These are phyloP conservation scores for Crithidia sp. DNA, from an alignment of 208 protist species.

Conservation along the genomic window DNA sequence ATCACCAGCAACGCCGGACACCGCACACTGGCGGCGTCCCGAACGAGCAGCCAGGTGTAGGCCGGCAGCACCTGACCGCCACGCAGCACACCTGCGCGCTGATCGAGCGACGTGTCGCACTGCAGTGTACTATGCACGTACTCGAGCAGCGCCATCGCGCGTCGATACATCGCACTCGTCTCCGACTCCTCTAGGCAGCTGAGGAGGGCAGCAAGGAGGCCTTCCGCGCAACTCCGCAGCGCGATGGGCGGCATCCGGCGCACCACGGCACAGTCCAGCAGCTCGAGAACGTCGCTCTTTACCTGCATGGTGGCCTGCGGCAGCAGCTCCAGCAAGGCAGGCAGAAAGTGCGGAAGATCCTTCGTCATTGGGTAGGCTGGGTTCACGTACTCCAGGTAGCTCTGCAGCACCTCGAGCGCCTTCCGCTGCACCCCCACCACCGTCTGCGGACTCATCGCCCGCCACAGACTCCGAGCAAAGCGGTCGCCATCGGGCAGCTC, in stretches of 20 bases:
- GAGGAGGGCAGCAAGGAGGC: slow-evolving; percentile 49
- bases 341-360: slow-evolving; percentile 21
- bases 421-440: slow-evolving; percentile 77
- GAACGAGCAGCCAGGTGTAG: slow-evolving; percentile 32
- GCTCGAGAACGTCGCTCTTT: slow-evolving; percentile 21
- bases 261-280: slow-evolving; percentile 27
- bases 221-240: slow-evolving; percentile 37
- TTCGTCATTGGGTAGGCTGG: slow-evolving; percentile 33
- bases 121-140: slow-evolving; percentile 26
- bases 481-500: slow-evolving; percentile 43
- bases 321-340: slow-evolving; percentile 29
- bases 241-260: slow-evolving; percentile 25
- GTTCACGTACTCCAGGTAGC: slow-evolving; percentile 28
- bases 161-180: slow-evolving; percentile 55
- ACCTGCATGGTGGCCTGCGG: slow-evolving; percentile 40
- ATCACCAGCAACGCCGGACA: slow-evolving; percentile 32
- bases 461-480: slow-evolving; percentile 47
- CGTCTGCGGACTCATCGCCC: slow-evolving; percentile 48
- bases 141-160: slow-evolving; percentile 44
- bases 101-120: not conserved
- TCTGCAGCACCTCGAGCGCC: slow-evolving; percentile 60
- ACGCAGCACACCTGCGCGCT: slow-evolving; percentile 15
- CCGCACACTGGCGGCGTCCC: slow-evolving; percentile 32
- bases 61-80: slow-evolving; percentile 38
- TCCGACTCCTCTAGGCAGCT: slow-evolving; percentile 66